phyloP scores from a whole-genome alignment of 2,329 filamentous ascomycete genomes.

The Huntiella savannae region DNA sequence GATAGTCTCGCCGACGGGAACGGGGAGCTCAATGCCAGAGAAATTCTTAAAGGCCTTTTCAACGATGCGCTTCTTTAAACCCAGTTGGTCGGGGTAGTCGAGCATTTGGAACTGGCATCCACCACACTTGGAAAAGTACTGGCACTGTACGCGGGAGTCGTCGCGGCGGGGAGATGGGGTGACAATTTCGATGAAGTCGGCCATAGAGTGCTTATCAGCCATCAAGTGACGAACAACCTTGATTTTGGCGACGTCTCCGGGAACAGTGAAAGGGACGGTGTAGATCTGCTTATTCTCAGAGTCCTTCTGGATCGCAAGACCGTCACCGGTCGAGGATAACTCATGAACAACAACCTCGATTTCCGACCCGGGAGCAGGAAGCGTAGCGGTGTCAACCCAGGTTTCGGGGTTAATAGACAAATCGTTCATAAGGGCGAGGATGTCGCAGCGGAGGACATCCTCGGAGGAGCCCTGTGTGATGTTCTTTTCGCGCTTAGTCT shows the following conservation, averaged over 20 bases:
- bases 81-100: constrained; percentile 67
- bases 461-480: constrained; percentile 44
- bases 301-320: constrained; percentile 46
- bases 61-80: constrained; percentile 67
- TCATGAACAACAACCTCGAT: constrained; percentile 65
- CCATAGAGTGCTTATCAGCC: constrained; percentile 48
- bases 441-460: constrained; percentile 46
- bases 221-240: constrained; percentile 58
- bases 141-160: constrained; percentile 57
- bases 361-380: constrained; percentile 53
- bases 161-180: constrained; percentile 58
- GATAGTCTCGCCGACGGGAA: constrained; percentile 75
- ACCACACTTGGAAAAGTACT: constrained; percentile 72
- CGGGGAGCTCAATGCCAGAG: constrained; percentile 45
- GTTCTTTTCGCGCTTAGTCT: constrained; percentile 38
- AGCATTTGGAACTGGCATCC: constrained; percentile 98
- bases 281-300: constrained; percentile 46
- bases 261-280: constrained; percentile 72
- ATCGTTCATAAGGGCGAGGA: constrained; percentile 33
- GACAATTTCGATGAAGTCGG: constrained; percentile 65
- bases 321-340: constrained; percentile 83
- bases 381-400: constrained; percentile 16
- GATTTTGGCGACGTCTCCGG: constrained; percentile 62
- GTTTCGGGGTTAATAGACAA: constrained; percentile 17
- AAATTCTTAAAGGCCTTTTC: constrained; percentile 88